Conservation (phyloP, 768 basidiomycete genomes). For the Termitomyces sp. region DNA sequence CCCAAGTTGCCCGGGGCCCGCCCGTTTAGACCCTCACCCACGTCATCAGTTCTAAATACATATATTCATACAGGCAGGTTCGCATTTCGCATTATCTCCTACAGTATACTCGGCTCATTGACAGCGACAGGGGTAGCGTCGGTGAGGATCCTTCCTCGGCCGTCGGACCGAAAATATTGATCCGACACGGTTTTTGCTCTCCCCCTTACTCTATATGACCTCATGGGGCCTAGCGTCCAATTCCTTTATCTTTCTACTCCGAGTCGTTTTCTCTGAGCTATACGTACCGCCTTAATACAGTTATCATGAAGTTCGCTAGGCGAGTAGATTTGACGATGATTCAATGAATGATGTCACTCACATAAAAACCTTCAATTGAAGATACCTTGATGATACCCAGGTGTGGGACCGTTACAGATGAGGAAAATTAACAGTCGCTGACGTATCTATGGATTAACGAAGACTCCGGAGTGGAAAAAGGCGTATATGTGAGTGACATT, state of each 20-base stretch:
- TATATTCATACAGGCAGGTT: background rate
- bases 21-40: background rate
- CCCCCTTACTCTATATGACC: background rate
- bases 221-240: background rate
- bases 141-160: background rate
- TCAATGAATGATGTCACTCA: background rate
- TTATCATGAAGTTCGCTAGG: conserved; percentile 1
- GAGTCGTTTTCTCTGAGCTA: background rate
- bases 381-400: conserved; percentile 6
- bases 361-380: background rate
- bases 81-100: background rate
- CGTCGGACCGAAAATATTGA: background rate
- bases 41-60: background rate
- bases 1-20: background rate
- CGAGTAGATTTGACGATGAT: background rate
- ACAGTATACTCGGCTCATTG: too few species aligned
- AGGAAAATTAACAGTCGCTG: background rate
- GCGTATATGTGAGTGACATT: conserved; percentile 52
- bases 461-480: conserved; percentile 75
- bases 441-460: background rate
- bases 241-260: background rate
- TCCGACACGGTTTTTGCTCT: too few species aligned
- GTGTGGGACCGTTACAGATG: background rate
- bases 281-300: background rate
- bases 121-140: too few species aligned